Evolutionary conservation across 2,329 filamentous ascomycete genomes (phyloP).

Genomic region (Diaporthe capsici): DNA sequence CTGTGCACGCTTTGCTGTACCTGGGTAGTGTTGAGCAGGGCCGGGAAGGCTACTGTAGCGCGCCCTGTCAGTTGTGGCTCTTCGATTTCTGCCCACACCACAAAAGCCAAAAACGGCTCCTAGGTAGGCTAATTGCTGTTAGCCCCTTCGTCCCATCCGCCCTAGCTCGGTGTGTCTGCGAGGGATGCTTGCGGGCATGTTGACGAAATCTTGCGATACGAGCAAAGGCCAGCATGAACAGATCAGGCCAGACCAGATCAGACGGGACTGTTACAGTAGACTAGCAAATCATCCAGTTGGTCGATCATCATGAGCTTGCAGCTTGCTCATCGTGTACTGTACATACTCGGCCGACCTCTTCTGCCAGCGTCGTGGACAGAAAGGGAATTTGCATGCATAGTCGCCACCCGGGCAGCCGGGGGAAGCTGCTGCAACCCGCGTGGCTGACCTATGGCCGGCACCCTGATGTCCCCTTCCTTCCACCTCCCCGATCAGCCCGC

Average conservation of each 20-base stretch:
- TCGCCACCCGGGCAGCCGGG: conserved; percentile 27
- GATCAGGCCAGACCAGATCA: neutral
- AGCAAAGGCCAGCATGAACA: neutral
- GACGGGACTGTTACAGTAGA: neutral
- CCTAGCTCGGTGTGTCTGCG: conserved; percentile 4
- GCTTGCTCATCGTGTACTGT: neutral
- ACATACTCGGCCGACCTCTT: neutral
- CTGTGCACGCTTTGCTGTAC: neutral
- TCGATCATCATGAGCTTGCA: neutral
- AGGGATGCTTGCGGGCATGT: conserved; percentile 3
- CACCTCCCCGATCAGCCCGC: conserved; percentile 3
- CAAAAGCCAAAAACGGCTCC: conserved; percentile 15
- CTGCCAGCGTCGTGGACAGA: neutral
- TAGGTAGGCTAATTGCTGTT: neutral
- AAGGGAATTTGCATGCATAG: neutral
- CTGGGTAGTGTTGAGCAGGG: neutral
- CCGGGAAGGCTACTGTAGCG: conserved; percentile 30
- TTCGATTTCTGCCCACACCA: neutral
- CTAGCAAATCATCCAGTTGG: no score
- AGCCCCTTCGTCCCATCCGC: neutral
- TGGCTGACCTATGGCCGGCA: neutral
- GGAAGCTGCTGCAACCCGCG: conserved; percentile 2
- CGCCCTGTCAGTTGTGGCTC: conserved; percentile 13
- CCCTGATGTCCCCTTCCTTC: neutral
- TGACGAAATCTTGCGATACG: conserved; percentile 28